phyloP scores from a whole-genome alignment of 2,329 filamentous ascomycete genomes.

The Pseudogymnoascus sp. region DNA sequence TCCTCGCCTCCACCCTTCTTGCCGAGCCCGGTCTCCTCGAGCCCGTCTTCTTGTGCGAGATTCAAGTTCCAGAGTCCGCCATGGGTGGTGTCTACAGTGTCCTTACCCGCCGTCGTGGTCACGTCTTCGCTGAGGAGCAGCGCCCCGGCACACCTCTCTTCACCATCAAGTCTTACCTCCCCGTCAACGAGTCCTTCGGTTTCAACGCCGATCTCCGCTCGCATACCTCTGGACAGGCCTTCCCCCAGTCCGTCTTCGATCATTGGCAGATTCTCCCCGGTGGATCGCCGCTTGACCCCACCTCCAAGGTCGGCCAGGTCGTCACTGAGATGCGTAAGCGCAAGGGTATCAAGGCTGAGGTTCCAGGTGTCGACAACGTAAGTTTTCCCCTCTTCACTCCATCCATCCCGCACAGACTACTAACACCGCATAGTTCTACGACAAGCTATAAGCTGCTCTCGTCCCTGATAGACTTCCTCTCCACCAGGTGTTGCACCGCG shows the following conservation, averaged over 20 bases:
- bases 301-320: constrained; percentile 72
- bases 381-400: constrained; percentile 37
- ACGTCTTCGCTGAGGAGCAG: constrained; percentile 98
- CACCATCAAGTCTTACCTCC: constrained; percentile 97
- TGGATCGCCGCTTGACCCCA: constrained; percentile 80
- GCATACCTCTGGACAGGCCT: constrained; percentile 91
- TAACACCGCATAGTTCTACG: constrained; percentile 68
- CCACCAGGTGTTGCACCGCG: constrained; percentile 15
- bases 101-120: constrained; percentile 93
- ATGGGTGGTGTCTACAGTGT: constrained; percentile 99
- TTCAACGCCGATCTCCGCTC: constrained; percentile 97
- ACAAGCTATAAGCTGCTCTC: constrained; percentile 73
- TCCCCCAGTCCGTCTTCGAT: constrained; percentile 98
- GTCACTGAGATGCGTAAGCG: constrained; percentile 91
- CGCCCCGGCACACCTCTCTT: constrained; percentile 97
- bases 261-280: constrained; percentile 96
- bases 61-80: constrained; percentile 94
- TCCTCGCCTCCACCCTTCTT: constrained; percentile 87
- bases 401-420: constrained; percentile 29
- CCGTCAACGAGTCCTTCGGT: constrained; percentile 96
- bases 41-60: constrained; percentile 98
- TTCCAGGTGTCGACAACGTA: constrained; percentile 92
- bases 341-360: constrained; percentile 97
- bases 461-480: constrained; percentile 25
- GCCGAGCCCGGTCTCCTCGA: constrained; percentile 87